A percentile compares a stretch with the other conserved stretches of the same genome.
Evolutionary conservation across 805 yeast genomes (phyloP).

Genomic region (Ogataea chonburiensis): DNA sequence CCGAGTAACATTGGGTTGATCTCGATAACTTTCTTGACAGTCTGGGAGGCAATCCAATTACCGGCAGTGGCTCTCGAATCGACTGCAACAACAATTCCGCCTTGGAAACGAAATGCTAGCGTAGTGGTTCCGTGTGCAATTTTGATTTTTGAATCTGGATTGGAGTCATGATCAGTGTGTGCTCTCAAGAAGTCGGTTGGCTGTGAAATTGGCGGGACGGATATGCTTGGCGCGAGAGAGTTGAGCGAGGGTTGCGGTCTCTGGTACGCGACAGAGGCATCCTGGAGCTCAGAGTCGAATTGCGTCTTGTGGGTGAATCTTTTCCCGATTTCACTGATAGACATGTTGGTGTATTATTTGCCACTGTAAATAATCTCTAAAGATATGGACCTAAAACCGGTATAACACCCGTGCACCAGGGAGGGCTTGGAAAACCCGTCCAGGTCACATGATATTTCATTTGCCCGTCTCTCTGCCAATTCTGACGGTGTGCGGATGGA

Average conservation of each 20-base stretch:
- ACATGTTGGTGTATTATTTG: constrained; percentile 23
- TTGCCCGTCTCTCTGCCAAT: constrained; percentile 12
- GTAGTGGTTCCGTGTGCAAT: constrained; percentile 99
- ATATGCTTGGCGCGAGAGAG: constrained; percentile 55
- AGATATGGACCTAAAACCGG: neutral
- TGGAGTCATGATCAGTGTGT: constrained; percentile 93
- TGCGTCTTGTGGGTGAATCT: constrained; percentile 29
- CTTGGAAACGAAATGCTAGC: constrained; percentile 91
- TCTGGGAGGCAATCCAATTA: constrained; percentile 96
- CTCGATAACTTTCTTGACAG: constrained; percentile 95
- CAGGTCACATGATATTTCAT: constrained; percentile 9
- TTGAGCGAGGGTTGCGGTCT: constrained; percentile 17
- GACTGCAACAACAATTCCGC: constrained; percentile 94
- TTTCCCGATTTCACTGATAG: constrained; percentile 32
- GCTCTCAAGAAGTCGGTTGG: constrained; percentile 94
- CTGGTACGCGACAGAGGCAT: constrained; percentile 19
- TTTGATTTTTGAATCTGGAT: constrained; percentile 92
- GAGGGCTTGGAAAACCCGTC: constrained; percentile 5
- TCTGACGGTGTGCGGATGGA: constrained; percentile 14
- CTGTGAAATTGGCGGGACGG: constrained; percentile 79
- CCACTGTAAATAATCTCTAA: constrained; percentile 8
- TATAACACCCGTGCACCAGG: constrained; percentile 6
- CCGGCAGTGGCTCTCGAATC: constrained; percentile 99
- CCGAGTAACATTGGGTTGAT: constrained; percentile 94
- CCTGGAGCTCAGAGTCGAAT: constrained; percentile 26